A percentile compares a stretch with the other conserved stretches of the same genome.
Conservation (phyloP, 2,329 filamentous ascomycete species). For the Xylaria sp. region DNA sequence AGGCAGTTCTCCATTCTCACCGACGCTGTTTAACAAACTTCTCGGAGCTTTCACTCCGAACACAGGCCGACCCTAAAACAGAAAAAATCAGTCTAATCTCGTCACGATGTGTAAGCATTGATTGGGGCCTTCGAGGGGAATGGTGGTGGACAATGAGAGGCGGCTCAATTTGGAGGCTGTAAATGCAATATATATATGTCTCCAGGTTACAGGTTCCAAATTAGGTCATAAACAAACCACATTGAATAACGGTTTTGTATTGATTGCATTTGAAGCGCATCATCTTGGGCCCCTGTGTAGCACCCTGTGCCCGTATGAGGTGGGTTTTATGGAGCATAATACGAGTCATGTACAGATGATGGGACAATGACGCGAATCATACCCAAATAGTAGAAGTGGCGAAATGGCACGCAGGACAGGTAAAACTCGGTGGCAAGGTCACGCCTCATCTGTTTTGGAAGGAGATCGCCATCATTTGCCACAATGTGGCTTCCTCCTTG, state of each 20-base stretch:
- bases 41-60: slow-evolving; percentile 32
- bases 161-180: background rate
- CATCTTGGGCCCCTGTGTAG: too few relatives aligned
- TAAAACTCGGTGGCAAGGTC: slow-evolving; percentile 29
- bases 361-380: slow-evolving; percentile 29
- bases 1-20: slow-evolving; percentile 14
- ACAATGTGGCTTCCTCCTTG: slow-evolving; percentile 25
- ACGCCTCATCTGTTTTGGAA: slow-evolving; percentile 18
- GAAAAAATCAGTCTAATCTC: background rate
- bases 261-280: slow-evolving; percentile 10
- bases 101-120: background rate
- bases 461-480: slow-evolving; percentile 25
- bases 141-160: background rate
- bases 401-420: slow-evolving; percentile 11
- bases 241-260: background rate
- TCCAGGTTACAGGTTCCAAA: too few relatives aligned
- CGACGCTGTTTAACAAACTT: background rate
- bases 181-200: too few relatives aligned
- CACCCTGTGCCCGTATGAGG: background rate
- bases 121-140: background rate
- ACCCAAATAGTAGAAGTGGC: slow-evolving; percentile 28
- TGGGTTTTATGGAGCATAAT: slow-evolving; percentile 16
- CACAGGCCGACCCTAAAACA: background rate
- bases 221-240: too few relatives aligned
- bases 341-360: slow-evolving; percentile 25